Percentiles rank a stretch among this genome's conserved stretches.
phyloP scores from a whole-genome alignment of 2,329 filamentous ascomycete species.

The Talaromyces sp. region DNA sequence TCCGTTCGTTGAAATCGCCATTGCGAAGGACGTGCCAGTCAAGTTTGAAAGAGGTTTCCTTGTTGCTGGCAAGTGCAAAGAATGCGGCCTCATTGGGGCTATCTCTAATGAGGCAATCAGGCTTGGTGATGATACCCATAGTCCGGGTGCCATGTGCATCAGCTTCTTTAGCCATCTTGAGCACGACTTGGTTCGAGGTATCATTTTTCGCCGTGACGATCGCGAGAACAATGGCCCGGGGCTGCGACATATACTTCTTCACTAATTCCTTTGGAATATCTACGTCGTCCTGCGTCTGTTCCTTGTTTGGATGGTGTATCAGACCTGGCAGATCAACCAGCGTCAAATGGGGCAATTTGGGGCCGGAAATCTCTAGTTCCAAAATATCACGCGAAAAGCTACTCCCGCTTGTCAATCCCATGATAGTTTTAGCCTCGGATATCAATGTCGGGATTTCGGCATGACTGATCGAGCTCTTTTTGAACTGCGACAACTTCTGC shows the following conservation, averaged over 20 bases:
- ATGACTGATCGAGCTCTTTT: conserved; percentile 16
- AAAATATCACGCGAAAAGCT: conserved; percentile 10
- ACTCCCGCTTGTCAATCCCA: conserved; percentile 41
- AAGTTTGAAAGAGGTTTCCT: conserved; percentile 16
- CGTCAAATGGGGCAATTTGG: conserved; percentile 8
- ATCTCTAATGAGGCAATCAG: conserved; percentile 27
- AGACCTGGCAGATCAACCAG: conserved; percentile 12
- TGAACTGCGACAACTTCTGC: conserved; percentile 16
- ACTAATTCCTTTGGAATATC: conserved; percentile 4
- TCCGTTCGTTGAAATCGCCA: conserved; percentile 18
- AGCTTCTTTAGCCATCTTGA: conserved; percentile 5
- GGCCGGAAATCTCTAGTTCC: conserved; percentile 8
- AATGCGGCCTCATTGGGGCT: conserved; percentile 20
- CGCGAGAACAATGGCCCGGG: conserved; percentile 10
- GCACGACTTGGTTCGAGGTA: conserved; percentile 8
- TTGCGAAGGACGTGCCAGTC: conserved; percentile 37
- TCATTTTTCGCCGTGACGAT: conserved; percentile 11
- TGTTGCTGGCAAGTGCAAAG: conserved; percentile 26
- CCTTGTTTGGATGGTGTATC: conserved; percentile 10
- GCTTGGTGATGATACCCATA: conserved; percentile 15
- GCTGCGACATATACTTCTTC: conserved; percentile 8
- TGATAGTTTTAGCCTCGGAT: conserved; percentile 27
- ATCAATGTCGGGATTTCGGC: conserved; percentile 19
- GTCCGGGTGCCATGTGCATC: conserved; percentile 8
- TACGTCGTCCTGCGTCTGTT: conserved; percentile 14